phyloP scores from a whole-genome alignment of 148 eudicot genomes.

The Pharnaceum exiguum region DNA sequence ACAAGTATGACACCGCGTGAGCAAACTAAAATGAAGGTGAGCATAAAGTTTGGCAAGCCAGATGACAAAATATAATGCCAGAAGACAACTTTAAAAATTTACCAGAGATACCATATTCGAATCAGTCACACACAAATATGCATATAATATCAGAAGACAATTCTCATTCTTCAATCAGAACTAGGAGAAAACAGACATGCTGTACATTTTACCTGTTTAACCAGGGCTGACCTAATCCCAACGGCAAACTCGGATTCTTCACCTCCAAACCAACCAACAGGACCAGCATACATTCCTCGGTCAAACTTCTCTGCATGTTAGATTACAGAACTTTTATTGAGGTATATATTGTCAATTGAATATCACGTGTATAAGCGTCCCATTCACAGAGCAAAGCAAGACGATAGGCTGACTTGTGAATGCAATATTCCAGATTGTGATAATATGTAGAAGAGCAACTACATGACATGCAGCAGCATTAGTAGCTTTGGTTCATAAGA shows the following conservation, averaged over 20 bases:
- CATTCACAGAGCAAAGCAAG: no score
- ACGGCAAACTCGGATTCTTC: conserved; percentile 94
- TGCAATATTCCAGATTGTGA: no score
- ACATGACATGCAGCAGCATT: no score
- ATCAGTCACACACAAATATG: background rate
- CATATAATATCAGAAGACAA: background rate
- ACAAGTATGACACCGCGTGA: no score
- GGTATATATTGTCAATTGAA: no score
- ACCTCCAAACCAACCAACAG: conserved; percentile 98
- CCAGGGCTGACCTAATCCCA: conserved; percentile 94
- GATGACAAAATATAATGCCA: conserved; percentile 2
- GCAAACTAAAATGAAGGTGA: no score
- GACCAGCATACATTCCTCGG: conserved; percentile 98
- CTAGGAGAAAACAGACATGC: background rate
- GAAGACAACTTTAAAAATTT: background rate
- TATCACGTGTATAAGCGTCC: no score
- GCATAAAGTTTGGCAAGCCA: no score
- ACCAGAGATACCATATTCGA: background rate
- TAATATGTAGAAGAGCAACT: no score
- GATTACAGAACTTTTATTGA: background rate
- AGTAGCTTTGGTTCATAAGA: no score
- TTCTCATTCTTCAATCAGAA: background rate
- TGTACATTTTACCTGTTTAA: conserved; percentile 47
- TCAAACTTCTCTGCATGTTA: conserved; percentile 70
- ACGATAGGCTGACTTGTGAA: no score